These are phyloP conservation scores for Pyrus hybrid DNA, from an alignment of 331 rosid species.

Conservation along the genomic window DNA sequence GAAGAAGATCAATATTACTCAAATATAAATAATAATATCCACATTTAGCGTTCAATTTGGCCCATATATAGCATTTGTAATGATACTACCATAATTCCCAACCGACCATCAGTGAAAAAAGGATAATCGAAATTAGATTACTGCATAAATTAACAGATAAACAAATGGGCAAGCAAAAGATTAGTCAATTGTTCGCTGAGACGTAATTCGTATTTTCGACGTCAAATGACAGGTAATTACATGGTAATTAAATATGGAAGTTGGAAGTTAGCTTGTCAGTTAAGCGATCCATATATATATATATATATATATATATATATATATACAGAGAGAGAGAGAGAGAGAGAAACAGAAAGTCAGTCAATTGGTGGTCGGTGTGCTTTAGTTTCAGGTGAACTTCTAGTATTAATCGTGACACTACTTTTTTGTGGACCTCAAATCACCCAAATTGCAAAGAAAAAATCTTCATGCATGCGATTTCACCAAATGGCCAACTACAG, in stretches of 20 bases:
- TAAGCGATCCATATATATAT: not conserved
- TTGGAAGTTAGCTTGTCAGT: not conserved
- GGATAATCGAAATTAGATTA: not conserved
- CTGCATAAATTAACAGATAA: not conserved
- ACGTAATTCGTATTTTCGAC: not conserved
- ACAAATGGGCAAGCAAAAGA: not conserved
- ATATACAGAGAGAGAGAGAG: no score
- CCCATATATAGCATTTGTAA: not conserved
- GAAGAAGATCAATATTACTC: not conserved
- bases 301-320: no score
- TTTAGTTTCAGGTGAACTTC: not conserved
- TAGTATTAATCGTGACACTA: not conserved
- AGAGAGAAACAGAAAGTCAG: not conserved
- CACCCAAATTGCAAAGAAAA: not conserved
- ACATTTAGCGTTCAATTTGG: not conserved
- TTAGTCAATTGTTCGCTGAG: not conserved
- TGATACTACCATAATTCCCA: not conserved
- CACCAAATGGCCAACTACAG: no score
- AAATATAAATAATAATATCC: not conserved
- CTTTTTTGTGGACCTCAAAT: not conserved
- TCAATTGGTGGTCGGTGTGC: not conserved
- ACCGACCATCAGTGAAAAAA: no score
- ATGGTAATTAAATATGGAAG: not conserved
- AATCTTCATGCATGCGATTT: not conserved
- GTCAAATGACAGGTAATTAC: not conserved